Conservation (phyloP, 805 yeast species). For the Metschnikowia kunwiensis region DNA sequence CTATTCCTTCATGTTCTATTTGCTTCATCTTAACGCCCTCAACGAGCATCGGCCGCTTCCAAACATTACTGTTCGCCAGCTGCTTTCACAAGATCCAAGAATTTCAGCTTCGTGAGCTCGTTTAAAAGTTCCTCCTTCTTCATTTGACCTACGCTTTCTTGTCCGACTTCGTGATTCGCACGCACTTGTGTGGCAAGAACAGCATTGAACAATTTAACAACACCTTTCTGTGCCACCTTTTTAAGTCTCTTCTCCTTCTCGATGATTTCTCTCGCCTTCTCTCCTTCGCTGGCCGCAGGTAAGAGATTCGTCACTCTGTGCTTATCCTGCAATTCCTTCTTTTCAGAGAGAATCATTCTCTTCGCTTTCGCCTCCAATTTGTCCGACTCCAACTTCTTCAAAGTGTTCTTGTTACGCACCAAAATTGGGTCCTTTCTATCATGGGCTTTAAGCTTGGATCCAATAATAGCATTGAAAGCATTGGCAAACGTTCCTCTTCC, state of each 20-base stretch:
- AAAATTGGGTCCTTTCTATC: constrained; percentile 87
- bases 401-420: constrained; percentile 71
- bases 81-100: constrained; percentile 80
- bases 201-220: constrained; percentile 79
- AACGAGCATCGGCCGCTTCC: no score
- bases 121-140: constrained; percentile 61
- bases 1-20: no score
- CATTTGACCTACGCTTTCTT: constrained; percentile 42
- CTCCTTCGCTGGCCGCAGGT: constrained; percentile 57
- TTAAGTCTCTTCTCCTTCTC: constrained; percentile 69
- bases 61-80: constrained; percentile 55
- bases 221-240: constrained; percentile 86
- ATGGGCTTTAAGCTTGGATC: constrained; percentile 83
- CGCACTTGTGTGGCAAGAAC: constrained; percentile 72
- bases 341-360: constrained; percentile 65
- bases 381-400: constrained; percentile 73
- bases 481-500: constrained; percentile 75
- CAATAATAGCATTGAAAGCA: constrained; percentile 81
- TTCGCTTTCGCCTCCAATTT: constrained; percentile 83
- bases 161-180: constrained; percentile 49
- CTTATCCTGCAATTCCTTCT: constrained; percentile 61
- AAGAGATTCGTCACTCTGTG: constrained; percentile 66
- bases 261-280: constrained; percentile 52
- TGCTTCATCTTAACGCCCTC: no score
- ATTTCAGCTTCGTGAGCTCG: constrained; percentile 85